Base-by-base conservation (phyloP, 805 yeast genomes). In the Clavispora asparagi region DNA sequence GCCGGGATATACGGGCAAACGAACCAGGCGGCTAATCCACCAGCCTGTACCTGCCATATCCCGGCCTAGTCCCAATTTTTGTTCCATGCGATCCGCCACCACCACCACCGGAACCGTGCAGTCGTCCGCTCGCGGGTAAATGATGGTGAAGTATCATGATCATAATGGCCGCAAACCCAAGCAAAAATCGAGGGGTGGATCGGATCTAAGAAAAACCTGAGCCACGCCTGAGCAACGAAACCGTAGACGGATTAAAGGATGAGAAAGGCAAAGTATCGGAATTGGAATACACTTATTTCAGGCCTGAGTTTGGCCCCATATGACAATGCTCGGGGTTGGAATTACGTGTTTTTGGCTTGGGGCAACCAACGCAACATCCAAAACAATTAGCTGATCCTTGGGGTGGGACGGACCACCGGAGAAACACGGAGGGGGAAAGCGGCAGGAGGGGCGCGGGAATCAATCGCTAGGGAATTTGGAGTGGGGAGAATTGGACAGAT, bases 1-100 rank as follows among this genome's bases (percentile, higher is more conserved):
- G 23, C 37, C 37, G 37, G 25, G 27, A 40, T 11, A 16, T n/a
- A 40, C 42, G 35, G 33, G 25, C 40, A 39, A 27, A 39, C 40
- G 13, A 39, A n/a, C 14, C 31, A 39, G 8, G 37, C 37, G 25
- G 25, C 25, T 17, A 33, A 33, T 16, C 35, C 35, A 14, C 5
- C 7, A 9, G 9, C 35, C n/a, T 7, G 17, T 12, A 31, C 10
- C 17, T 13, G 14, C 8, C 35, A 3, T 7, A 14, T 6, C 32
- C 8, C 32, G 11, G 11, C 11, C 14, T 12, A 12, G 14, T 6
- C 35, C 35, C 7, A 14, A 32, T 14, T 29, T 29, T 29, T 13
- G 19, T 30, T 30, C 11, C 2, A 9, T 13, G 32, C 32, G 11
- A 29, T 29, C 32, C 32, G 32, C 14, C 32, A 3, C 3, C 23